These are phyloP conservation scores for Tuber indicum DNA, from an alignment of 495 filamentous ascomycete species.

Conservation along the genomic window DNA sequence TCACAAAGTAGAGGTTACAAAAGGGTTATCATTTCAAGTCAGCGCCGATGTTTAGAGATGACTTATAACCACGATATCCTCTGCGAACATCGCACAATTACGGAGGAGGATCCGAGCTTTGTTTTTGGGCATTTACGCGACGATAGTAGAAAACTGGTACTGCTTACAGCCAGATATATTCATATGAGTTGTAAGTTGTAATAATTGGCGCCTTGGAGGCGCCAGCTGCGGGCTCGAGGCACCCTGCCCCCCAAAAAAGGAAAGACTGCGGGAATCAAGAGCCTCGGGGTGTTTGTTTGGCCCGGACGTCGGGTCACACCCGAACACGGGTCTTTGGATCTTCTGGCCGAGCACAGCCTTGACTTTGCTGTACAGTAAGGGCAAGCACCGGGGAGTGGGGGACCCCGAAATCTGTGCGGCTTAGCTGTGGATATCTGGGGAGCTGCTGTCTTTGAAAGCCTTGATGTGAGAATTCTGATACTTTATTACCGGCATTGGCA, in stretches of 20 bases:
- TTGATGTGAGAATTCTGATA: background rate
- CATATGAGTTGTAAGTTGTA: background rate
- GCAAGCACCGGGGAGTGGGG: background rate
- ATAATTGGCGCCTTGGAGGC: background rate
- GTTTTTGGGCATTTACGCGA: background rate
- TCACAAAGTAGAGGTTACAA: background rate
- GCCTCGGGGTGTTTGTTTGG: too few species aligned
- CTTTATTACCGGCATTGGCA: background rate
- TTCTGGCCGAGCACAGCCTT: background rate
- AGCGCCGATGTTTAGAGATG: background rate
- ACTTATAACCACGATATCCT: background rate
- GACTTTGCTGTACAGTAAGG: background rate
- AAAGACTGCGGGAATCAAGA: too few species aligned
- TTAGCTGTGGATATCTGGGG: background rate
- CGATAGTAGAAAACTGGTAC: background rate
- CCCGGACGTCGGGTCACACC: too few species aligned
- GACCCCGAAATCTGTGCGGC: background rate
- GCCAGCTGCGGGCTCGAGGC: background rate
- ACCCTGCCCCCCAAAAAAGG: too few species aligned
- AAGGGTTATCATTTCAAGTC: background rate
- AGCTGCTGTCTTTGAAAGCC: background rate
- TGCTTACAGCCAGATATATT: background rate
- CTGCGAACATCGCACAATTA: background rate
- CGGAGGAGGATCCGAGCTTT: background rate
- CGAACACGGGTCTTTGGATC: background rate